Evolutionary conservation across 805 yeast genomes (phyloP), one percentile per base, ranked within the genome.

Genomic region (Ogataea philodendri): DNA sequence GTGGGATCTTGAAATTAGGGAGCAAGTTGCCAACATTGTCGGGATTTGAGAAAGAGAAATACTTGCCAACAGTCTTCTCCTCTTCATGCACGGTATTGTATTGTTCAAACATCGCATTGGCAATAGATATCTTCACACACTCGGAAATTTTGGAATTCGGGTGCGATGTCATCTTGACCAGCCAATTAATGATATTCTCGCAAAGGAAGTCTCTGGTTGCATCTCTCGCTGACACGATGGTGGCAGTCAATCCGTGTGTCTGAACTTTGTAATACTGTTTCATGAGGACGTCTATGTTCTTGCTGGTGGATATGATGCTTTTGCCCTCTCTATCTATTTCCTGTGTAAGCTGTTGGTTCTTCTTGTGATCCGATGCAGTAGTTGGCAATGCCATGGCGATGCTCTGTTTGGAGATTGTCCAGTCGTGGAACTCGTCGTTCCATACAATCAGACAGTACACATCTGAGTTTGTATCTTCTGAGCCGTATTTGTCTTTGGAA

Each of bases 401-500:
- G 8, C 55, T 46, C 3, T 27, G 32, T 15, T 40, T 33, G 5
- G 63, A 56, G 9, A 44, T 34, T 2, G 68, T 63, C 45, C 70
- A 74, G 48, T 76, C 73, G 50, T 84, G 93, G 45, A 66, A 69
- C 49, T 84, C 93, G 52, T 84, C 94, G 55, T 84, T 84, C 83
- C 89, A 84, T n/a, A 82, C 63, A 15, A 80, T 52, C 20, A 83
- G 63, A 26, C 65, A 59, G 62, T 72, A 78, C 9, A 63, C 41
- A 6, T 45, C 31, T 2, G 66, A 41, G 46, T 70, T 67, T 7
- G 14, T 15, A 45, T 69, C 75, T 7, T 32, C 56, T 0, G 52
- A 55, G 2, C 62, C 65, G 38, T 70, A 70, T 16, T 44, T 47
- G 14, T 43, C 44, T 3, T 42, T 26, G 0, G 70, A 64, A 6